phyloP scores from a whole-genome alignment of 2,329 filamentous ascomycete species.

The Colletotrichum sp. region DNA sequence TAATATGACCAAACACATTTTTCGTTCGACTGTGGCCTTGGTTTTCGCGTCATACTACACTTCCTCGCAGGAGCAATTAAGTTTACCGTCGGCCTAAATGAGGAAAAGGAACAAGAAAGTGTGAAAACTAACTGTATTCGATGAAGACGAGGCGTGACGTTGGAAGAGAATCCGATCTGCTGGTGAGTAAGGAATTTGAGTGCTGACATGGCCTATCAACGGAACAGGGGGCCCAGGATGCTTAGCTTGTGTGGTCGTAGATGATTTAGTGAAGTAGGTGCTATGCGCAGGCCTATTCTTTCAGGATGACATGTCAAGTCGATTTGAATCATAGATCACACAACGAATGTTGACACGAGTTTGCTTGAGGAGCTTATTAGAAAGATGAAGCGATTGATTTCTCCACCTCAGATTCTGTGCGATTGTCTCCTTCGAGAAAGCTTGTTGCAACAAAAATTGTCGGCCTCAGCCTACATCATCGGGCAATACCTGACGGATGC shows the following conservation, averaged over 20 bases:
- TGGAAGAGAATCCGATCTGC: neutral
- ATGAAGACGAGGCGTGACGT: neutral
- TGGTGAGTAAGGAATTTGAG: neutral
- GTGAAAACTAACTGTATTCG: neutral
- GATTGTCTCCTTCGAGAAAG: neutral
- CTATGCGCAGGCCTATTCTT: too few species aligned
- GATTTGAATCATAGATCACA: neutral
- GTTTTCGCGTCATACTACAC: neutral
- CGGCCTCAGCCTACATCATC: neutral
- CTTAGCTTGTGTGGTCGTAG: neutral
- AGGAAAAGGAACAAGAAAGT: too few species aligned
- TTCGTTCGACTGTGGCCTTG: neutral
- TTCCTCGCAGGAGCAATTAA: too few species aligned
- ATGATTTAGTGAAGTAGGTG: neutral
- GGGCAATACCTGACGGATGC: neutral
- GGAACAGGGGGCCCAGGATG: neutral
- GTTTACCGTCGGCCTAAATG: too few species aligned
- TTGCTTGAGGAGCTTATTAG: neutral
- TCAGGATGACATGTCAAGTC: too few species aligned
- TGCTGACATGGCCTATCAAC: neutral
- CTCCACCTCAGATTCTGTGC: neutral
- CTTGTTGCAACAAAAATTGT: neutral
- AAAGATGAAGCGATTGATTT: neutral
- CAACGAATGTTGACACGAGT: neutral
- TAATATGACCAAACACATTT: neutral